phyloP scores from a whole-genome alignment of 2,329 filamentous ascomycete genomes.

The Hymenoscyphus salicellus region DNA sequence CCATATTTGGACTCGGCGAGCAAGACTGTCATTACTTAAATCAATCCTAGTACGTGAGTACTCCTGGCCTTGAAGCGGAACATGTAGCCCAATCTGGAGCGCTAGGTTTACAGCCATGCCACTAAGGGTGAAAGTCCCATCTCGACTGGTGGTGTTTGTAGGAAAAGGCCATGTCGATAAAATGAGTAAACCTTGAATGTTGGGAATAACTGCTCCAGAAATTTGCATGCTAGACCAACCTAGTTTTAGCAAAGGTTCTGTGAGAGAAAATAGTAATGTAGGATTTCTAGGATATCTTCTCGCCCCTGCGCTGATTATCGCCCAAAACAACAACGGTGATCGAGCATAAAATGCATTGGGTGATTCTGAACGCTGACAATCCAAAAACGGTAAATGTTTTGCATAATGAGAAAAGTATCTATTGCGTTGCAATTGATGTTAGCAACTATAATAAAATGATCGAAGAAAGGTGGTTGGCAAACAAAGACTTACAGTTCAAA shows the following conservation, averaged over 20 bases:
- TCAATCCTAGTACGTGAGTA: constrained; percentile 16
- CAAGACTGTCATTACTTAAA: constrained; percentile 13
- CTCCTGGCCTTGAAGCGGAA: constrained; percentile 18
- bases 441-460: background rate
- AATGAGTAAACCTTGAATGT: constrained; percentile 19
- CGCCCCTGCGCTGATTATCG: constrained; percentile 16
- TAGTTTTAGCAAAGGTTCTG: constrained; percentile 12
- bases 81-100: constrained; percentile 19
- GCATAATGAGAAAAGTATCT: constrained; percentile 17
- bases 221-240: constrained; percentile 18
- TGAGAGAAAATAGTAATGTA: constrained; percentile 9
- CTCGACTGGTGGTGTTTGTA: constrained; percentile 16
- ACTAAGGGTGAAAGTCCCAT: constrained; percentile 16
- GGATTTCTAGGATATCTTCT: constrained; percentile 14
- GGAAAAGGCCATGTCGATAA: constrained; percentile 18
- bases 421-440: background rate
- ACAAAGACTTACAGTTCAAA: constrained; percentile 12
- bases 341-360: constrained; percentile 17
- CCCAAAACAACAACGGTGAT: constrained; percentile 18
- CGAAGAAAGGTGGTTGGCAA: too few relatives aligned
- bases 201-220: constrained; percentile 14
- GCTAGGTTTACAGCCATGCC: constrained; percentile 17
- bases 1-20: constrained; percentile 14
- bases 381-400: constrained; percentile 17
- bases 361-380: constrained; percentile 10